A percentile compares a stretch with the other conserved stretches of the same genome.
Evolutionary conservation across 176 grass and related monocot species (phyloP).

Genomic region (Musa itinerans): DNA sequence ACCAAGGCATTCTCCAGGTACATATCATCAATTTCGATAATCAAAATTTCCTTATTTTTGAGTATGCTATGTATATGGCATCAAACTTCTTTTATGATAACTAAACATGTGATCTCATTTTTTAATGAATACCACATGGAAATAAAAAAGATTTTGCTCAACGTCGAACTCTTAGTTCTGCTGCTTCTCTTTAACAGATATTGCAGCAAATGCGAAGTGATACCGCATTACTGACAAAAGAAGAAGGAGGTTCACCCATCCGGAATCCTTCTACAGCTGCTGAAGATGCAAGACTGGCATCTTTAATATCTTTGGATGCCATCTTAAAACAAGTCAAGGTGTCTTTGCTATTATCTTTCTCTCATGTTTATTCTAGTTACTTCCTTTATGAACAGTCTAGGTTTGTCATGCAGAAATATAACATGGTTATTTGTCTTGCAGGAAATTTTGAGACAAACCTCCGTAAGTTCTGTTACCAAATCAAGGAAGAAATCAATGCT

Average conservation of each 20-base stretch:
- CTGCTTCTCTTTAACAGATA: constrained; percentile 50
- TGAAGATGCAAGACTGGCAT: constrained; percentile 94
- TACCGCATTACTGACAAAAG: constrained; percentile 86
- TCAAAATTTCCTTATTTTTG: too few relatives aligned
- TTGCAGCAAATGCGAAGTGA: constrained; percentile 92
- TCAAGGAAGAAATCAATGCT: constrained; percentile 85
- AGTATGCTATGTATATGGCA: too few relatives aligned
- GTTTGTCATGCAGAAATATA: neutral
- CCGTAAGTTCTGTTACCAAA: constrained; percentile 54
- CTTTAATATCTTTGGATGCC: constrained; percentile 95
- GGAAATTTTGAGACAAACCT: constrained; percentile 86
- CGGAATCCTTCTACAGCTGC: constrained; percentile 89
- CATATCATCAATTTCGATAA: too few relatives aligned
- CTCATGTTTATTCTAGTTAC: neutral
- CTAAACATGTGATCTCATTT: too few relatives aligned
- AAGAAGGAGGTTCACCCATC: constrained; percentile 93
- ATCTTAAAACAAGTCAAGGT: constrained; percentile 93
- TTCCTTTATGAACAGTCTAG: neutral
- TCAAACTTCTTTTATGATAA: too few relatives aligned
- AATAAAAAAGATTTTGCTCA: neutral
- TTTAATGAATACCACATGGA: too few relatives aligned
- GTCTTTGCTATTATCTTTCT: constrained; percentile 6
- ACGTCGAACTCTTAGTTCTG: neutral
- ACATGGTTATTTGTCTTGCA: constrained; percentile 11
- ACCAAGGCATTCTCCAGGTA: too few relatives aligned